Conservation (phyloP, 2,329 filamentous ascomycete species). For the Talaromyces sp. region DNA sequence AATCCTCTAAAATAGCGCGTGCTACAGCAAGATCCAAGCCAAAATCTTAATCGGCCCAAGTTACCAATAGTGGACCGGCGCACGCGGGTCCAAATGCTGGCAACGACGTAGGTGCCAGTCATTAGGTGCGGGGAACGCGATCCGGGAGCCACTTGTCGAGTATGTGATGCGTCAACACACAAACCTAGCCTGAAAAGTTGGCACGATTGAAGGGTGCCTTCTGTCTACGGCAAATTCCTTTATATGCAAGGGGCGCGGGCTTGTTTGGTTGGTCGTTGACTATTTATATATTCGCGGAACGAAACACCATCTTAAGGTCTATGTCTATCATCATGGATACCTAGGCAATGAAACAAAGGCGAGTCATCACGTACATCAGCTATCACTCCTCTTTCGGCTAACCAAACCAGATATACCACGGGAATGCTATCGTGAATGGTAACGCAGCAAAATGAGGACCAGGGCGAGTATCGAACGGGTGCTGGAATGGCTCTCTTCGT, state of each 20-base stretch:
- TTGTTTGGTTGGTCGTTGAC: too few species aligned
- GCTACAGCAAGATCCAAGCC: not conserved
- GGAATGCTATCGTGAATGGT: not conserved
- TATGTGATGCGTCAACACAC: not conserved
- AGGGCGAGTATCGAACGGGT: constrained; percentile 11
- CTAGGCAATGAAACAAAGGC: not conserved
- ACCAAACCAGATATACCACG: not conserved
- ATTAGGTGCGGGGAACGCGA: not conserved
- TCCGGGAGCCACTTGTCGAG: not conserved
- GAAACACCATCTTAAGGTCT: not conserved
- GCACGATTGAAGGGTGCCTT: not conserved
- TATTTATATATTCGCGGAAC: too few species aligned
- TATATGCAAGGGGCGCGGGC: too few species aligned
- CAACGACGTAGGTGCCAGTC: not conserved
- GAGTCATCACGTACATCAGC: not conserved
- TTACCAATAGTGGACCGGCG: not conserved
- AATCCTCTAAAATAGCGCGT: too few species aligned
- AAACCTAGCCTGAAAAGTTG: not conserved
- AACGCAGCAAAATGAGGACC: not conserved
- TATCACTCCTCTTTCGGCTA: not conserved
- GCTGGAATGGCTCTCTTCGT: constrained; percentile 15
- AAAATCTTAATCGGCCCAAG: not conserved
- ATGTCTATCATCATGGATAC: not conserved
- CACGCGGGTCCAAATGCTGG: not conserved
- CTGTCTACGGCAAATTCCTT: too few species aligned